A percentile compares a stretch with the other conserved stretches of the same genome.
These are phyloP conservation scores for Perkinsus olseni DNA, from an alignment of 169 alveolate genomes.

Conservation along the genomic window DNA sequence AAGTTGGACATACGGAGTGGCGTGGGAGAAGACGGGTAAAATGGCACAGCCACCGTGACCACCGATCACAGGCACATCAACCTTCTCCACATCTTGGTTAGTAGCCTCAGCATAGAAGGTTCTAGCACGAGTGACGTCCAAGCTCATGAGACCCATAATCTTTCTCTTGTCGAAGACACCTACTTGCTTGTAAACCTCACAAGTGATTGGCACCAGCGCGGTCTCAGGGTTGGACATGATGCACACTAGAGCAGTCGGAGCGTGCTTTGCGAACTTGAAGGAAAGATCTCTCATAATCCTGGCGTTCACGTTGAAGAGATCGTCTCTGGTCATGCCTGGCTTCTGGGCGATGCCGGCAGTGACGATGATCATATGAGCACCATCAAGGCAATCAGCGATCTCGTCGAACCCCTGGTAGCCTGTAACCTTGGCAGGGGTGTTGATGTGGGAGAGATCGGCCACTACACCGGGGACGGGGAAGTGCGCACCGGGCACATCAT, in stretches of 20 bases:
- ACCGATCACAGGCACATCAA: slow-evolving; percentile 39
- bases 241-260: slow-evolving; percentile 38
- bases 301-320: slow-evolving; percentile 35
- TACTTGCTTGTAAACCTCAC: slow-evolving; percentile 28
- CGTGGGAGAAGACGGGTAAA: slow-evolving; percentile 20
- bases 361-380: slow-evolving; percentile 38
- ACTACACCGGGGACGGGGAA: background rate
- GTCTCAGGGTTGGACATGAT: slow-evolving; percentile 45
- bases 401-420: slow-evolving; percentile 10
- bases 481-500: background rate
- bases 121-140: slow-evolving; percentile 43
- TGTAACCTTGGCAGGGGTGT: background rate
- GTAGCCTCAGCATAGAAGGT: slow-evolving; percentile 35
- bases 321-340: slow-evolving; percentile 45
- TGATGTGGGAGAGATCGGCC: background rate
- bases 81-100: slow-evolving; percentile 8
- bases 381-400: slow-evolving; percentile 17
- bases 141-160: slow-evolving; percentile 42
- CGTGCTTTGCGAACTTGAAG: slow-evolving; percentile 28
- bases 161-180: slow-evolving; percentile 30
- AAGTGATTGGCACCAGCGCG: slow-evolving; percentile 29
- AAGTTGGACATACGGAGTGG: background rate
- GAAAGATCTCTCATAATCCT: slow-evolving; percentile 36
- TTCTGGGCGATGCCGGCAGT: slow-evolving; percentile 45
- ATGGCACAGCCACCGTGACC: slow-evolving; percentile 39